Evolutionary conservation across 2,329 filamentous ascomycete genomes (phyloP), one percentile per base, ranked within the genome.

Genomic region (Capronia epimyces): DNA sequence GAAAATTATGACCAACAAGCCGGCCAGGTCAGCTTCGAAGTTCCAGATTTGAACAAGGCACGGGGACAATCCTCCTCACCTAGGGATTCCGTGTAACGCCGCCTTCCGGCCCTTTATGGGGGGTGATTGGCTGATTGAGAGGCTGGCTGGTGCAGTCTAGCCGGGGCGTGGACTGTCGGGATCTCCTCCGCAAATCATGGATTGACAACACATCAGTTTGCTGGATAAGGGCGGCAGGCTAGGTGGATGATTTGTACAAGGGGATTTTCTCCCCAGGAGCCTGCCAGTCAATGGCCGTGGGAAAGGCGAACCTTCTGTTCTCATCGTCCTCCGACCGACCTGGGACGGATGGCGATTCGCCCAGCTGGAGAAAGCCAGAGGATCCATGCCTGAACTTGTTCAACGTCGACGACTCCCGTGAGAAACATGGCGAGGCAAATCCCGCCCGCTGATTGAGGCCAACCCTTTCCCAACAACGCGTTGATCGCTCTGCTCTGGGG

Each of bases 191-290:
- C 55, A 57, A 57, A 57, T 57, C 55, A 57, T 37, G 39, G 22
- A 45, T 43, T 57, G 55, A 49, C 55, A 57, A 55, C 55, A 40
- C 55, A 57, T 31, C 55, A 57, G 22, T 37, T 10, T 43, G 42
- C 31, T 50, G 55, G 44, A 48, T 39, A 43, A 32, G 46, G 49
- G 46, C 47, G 50, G 47, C 43, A 50, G 44, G 43, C 24, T 32
- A 39, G 41, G 27, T 13, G 27, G 29, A 29, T n/a, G 31, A 46
- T 49, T 53, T 49, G 50, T 49, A 31, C 46, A 31, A 46, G 41
- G 34, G 46, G 25, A 40, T 43, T 20, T 34, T 29, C n/a, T 13
- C 4, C 31, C 25, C 24, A 46, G 37, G 18, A 18, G 27, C 43
- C 36, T 12, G 15, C 36, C 36, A 40, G 29, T n/a, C 29, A 39